Conservation (phyloP, 768 basidiomycete species). For the Boletus fagicola region DNA sequence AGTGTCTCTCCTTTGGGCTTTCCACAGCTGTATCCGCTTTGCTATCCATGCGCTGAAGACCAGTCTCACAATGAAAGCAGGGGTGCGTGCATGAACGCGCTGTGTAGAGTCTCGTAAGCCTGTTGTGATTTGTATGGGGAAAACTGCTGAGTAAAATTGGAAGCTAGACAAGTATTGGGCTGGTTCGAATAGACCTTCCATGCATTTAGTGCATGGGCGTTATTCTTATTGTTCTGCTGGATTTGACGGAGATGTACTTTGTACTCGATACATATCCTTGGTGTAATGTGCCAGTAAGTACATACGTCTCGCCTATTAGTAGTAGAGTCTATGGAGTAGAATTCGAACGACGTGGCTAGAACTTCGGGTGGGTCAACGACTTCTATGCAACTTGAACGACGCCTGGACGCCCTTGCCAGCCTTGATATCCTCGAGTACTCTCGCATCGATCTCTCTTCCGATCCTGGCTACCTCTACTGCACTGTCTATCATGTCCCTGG, state of each 20-base stretch:
- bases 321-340: neutral
- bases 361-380: constrained; percentile 32
- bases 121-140: neutral
- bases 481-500: constrained; percentile 47
- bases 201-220: neutral
- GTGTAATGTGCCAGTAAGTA: constrained; percentile 19
- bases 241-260: constrained; percentile 19
- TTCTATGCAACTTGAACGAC: constrained; percentile 77
- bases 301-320: neutral
- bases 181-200: constrained; percentile 6
- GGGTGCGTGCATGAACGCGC: constrained; percentile 34
- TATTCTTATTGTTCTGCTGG: constrained; percentile 23
- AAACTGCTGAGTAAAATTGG: neutral
- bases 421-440: constrained; percentile 71
- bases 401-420: constrained; percentile 71
- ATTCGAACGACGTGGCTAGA: neutral
- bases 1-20: constrained; percentile 65
- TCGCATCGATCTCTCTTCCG: constrained; percentile 63
- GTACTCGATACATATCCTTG: constrained; percentile 20
- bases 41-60: constrained; percentile 49
- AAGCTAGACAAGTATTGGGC: neutral
- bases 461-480: constrained; percentile 59
- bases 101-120: constrained; percentile 4
- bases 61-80: constrained; percentile 44
- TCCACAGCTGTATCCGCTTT: constrained; percentile 54